Conservation (phyloP, 768 basidiomycete genomes). For the Tylopilus subfusipes region DNA sequence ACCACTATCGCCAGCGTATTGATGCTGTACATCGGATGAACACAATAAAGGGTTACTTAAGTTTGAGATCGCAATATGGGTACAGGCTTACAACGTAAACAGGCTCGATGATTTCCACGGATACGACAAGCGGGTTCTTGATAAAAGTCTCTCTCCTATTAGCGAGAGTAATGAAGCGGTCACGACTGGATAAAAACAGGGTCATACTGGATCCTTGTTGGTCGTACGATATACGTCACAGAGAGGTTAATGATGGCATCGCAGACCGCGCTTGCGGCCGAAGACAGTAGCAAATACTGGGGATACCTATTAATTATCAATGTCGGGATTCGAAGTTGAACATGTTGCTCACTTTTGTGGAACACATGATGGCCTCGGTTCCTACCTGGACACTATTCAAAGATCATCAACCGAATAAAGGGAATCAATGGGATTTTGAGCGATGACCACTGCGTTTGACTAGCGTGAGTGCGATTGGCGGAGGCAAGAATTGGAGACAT, state of each 20-base stretch:
- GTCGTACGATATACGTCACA: constrained; percentile 11
- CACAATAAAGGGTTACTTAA: not conserved
- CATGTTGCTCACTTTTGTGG: not conserved
- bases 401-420: not conserved
- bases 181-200: not conserved
- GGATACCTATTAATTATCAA: not conserved
- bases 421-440: not conserved
- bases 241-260: constrained; percentile 12
- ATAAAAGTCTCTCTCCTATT: constrained; percentile 6
- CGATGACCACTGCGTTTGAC: not conserved
- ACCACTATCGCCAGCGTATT: constrained; percentile 7
- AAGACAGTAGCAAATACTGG: not conserved
- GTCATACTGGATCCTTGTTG: constrained; percentile 3
- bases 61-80: not conserved
- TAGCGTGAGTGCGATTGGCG: not conserved
- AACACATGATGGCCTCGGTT: not conserved
- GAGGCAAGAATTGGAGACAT: not conserved
- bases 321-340: not conserved
- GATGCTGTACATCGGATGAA: constrained; percentile 3
- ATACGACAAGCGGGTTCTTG: constrained; percentile 7
- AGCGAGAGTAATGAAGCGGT: not conserved
- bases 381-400: constrained; percentile 3
- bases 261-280: constrained; percentile 3
- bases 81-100: constrained; percentile 12
- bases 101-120: constrained; percentile 11